Evolutionary conservation across 768 basidiomycete genomes (phyloP), one percentile per base, ranked within the genome.

Genomic region (Russula olivacea): DNA sequence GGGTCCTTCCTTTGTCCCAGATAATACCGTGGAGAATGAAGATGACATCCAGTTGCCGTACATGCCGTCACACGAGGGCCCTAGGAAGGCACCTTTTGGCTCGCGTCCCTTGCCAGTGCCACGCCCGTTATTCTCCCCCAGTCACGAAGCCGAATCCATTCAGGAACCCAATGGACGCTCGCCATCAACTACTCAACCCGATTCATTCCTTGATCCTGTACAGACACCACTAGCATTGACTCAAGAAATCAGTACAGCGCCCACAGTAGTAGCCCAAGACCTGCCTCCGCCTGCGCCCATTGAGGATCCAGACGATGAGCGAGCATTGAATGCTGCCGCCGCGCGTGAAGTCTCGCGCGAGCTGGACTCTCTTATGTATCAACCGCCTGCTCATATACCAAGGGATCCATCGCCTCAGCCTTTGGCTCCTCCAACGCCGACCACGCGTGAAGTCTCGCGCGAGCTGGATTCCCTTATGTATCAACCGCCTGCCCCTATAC

Each of bases 331-430:
- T 66, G 83, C 81, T 1, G 88, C 87, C 19, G 87, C 85, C 30
- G 87, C 87, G 5, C 79, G 83, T 19, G 87, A 87, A 70, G 78
- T 91, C 1, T 80, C 80, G 14, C 79, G 82, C 14, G 89, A 88
- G 69, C 68, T 89, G 54, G 84, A 87, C 61, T 77, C 82, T n/a
- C 72, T 89, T 19, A 78, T 76, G 61, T 80, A 78, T 64, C 73
- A 66, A 59, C 70, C 77, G 0, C 69, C 71, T 41, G 14, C 23
- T 61, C 36, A 11, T 36, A 40, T 61, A 66, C 68, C 67, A 21
- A 60, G 25, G 25, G 36, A 30, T 19, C 23, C 47, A 11, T 30
- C 63, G 0, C 40, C 48, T 15, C 36, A 55, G 7, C 66, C 75
- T 68, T 53, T 74, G 32, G 57, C 71, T 53, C 50, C 79, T 79